phyloP scores from a whole-genome alignment of 108 stramenopile species.

The Mediolabrus comicus region DNA sequence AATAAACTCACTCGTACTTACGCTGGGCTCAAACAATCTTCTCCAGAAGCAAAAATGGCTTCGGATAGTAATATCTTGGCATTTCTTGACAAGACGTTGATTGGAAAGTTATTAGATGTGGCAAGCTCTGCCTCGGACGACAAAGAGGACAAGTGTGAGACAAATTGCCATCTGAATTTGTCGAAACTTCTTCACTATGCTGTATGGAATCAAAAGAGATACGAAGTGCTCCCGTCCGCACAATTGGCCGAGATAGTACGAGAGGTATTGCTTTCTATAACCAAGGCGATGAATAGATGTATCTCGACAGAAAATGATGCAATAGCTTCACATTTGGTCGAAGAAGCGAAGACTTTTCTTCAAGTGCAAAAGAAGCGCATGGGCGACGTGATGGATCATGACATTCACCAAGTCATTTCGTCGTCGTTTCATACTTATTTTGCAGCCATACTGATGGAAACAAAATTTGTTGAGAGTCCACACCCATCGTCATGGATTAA shows the following conservation, averaged over 20 bases:
- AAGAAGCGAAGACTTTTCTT: conserved; percentile 24
- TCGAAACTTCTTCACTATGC: conserved; percentile 28
- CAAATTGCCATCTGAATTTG: not conserved
- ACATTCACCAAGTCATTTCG: conserved; percentile 14
- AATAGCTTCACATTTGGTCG: not conserved
- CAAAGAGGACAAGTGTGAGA: not conserved
- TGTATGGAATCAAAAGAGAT: conserved; percentile 14
- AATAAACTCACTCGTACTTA: conserved; percentile 29
- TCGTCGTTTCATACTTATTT: conserved; percentile 25
- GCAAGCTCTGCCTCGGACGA: not conserved
- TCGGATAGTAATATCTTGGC: not conserved
- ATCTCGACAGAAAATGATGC: not conserved
- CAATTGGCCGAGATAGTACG: conserved; percentile 11
- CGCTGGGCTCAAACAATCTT: not conserved
- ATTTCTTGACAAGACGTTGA: conserved; percentile 13
- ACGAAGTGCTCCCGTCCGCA: not conserved
- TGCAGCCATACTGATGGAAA: conserved; percentile 20
- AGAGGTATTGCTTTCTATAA: conserved; percentile 22
- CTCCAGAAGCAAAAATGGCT: not conserved
- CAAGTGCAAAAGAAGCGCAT: conserved; percentile 17
- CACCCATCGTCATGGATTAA: not conserved
- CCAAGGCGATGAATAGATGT: conserved; percentile 21
- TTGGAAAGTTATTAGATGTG: conserved; percentile 13
- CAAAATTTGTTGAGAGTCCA: conserved; percentile 11
- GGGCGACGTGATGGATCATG: conserved; percentile 5